These are phyloP conservation scores for Tulasnella sp. DNA, from an alignment of 768 basidiomycete species.

Conservation along the genomic window DNA sequence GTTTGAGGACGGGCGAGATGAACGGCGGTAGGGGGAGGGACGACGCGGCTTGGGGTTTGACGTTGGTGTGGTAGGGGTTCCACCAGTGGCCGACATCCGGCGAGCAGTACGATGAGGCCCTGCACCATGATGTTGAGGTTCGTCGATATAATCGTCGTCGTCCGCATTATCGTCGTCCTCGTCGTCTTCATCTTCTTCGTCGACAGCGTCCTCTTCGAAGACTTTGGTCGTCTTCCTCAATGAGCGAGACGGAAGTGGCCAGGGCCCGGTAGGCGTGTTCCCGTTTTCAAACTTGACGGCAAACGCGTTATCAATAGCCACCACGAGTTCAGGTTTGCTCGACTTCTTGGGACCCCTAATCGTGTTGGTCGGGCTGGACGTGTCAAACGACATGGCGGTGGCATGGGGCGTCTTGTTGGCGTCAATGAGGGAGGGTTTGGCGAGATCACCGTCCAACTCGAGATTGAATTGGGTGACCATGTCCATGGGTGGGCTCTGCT, in stretches of 20 bases:
- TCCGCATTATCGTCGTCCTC: slow-evolving; percentile 18
- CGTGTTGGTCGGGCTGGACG: slow-evolving; percentile 13
- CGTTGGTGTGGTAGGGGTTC: slow-evolving; percentile 4
- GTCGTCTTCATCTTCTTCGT: slow-evolving; percentile 5
- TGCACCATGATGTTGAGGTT: not conserved
- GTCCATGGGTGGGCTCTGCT: not conserved
- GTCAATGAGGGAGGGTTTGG: not conserved
- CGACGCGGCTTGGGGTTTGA: slow-evolving; percentile 18
- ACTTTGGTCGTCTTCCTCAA: not conserved
- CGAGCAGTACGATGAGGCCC: slow-evolving; percentile 7
- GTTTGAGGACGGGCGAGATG: slow-evolving; percentile 13
- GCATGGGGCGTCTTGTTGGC: not conserved
- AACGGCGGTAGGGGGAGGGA: slow-evolving; percentile 13
- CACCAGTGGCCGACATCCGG: not conserved
- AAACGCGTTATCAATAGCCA: not conserved
- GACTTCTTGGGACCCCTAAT: not conserved
- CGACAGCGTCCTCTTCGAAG: not conserved
- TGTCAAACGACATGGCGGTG: not conserved
- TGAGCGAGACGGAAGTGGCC: not conserved
- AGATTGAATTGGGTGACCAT: not conserved
- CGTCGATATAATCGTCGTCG: slow-evolving; percentile 19
- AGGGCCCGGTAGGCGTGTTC: not conserved
- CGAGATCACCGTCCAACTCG: slow-evolving; percentile 1
- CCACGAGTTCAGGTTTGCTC: not conserved
- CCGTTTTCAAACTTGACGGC: slow-evolving; percentile 6